Percentiles rank a stretch among this genome's conserved stretches.
Evolutionary conservation across 2,329 filamentous ascomycete genomes (phyloP).

Genomic region (Thermochaetoides dissita): DNA sequence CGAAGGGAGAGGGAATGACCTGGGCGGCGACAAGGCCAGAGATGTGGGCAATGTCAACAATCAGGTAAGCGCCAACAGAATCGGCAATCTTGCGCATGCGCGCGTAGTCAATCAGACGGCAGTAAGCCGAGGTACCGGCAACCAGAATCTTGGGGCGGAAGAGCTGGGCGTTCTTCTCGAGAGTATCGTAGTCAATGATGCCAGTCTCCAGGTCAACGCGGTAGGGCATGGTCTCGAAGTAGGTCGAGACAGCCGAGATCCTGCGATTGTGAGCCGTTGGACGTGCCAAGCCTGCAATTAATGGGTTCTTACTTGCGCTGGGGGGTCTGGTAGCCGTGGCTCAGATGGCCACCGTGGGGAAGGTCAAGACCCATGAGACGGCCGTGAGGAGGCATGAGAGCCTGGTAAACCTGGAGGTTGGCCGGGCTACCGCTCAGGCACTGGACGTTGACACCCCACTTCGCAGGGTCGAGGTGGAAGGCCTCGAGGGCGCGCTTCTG

Average conservation of each 20-base stretch:
- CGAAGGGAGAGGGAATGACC: conserved; percentile 88
- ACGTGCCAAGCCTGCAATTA: conserved; percentile 1
- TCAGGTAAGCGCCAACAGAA: conserved; percentile 81
- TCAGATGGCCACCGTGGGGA: conserved; percentile 86
- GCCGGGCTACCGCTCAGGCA: conserved; percentile 83
- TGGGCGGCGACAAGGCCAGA: conserved; percentile 86
- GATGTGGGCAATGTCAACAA: conserved; percentile 98
- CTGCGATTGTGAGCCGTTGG: conserved; percentile 22
- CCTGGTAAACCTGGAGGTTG: conserved; percentile 97
- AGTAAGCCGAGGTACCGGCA: conserved; percentile 95
- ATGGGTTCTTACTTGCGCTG: conserved; percentile 58
- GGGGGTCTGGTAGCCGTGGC: conserved; percentile 94
- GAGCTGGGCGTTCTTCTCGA: conserved; percentile 78
- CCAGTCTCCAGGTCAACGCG: conserved; percentile 78
- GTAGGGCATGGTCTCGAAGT: conserved; percentile 99
- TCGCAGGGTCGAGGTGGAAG: conserved; percentile 70
- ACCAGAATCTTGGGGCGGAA: conserved; percentile 95
- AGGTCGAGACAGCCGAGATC: conserved; percentile 95
- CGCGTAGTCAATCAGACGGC: conserved; percentile 89
- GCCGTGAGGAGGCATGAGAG: conserved; percentile 88
- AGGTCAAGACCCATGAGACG: conserved; percentile 94
- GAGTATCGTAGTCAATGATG: conserved; percentile 89
- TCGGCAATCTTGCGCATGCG: conserved; percentile 95
- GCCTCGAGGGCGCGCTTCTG: conserved; percentile 84
- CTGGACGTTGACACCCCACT: conserved; percentile 99